Evolutionary conservation across 768 basidiomycete species (phyloP), one percentile per base, ranked within the genome.

Genomic region (Psilocybe cyanescens): DNA sequence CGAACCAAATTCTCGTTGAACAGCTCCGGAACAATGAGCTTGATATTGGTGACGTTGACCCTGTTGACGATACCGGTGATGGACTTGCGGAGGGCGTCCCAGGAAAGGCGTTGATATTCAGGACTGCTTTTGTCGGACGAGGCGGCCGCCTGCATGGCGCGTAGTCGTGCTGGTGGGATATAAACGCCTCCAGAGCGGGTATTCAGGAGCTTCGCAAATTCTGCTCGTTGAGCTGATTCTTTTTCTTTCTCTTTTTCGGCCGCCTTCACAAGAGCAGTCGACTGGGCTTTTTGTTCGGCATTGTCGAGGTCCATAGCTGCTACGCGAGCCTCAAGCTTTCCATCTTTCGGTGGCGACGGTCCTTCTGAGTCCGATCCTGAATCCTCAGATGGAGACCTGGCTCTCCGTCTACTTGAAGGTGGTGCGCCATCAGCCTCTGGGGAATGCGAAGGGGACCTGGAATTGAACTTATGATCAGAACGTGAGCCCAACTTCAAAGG

Each of bases 31-130:
- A 95, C 85, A 65, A 97, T 86, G 68, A 90, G 85, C 76, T 98
- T 97, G 85, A 99, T 99, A 74, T 99, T 99, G 67, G 89, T 83
- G 17, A 95, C 83, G 74, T 99, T 98, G 79, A 99, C 94, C 82
- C 97, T 91, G 82, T 99, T 99, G 82, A 99, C 97, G 67, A 99
- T 91, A 94, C 97, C 97, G 30, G 97, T 99, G 70, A 99, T 92
- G 54, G 91, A 93, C 77, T 99, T 99, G 72, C 96, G 89, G 61
- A 99, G 78, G 1, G 97, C 97, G 71, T 99, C 97, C 97, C 97
- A 99, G 8, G 94, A 92, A 61, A 99, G 77, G 8, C 97, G 85
- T 75, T 99, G 97, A 75, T 92, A 99, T 76, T 97, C 96, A 17
- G 89, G 69, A 61, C 91, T 91, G 50, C 81, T 79, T 78, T 96